Evolutionary conservation across 805 yeast species (phyloP).

Genomic region (Wickerhamiella musiphila): DNA sequence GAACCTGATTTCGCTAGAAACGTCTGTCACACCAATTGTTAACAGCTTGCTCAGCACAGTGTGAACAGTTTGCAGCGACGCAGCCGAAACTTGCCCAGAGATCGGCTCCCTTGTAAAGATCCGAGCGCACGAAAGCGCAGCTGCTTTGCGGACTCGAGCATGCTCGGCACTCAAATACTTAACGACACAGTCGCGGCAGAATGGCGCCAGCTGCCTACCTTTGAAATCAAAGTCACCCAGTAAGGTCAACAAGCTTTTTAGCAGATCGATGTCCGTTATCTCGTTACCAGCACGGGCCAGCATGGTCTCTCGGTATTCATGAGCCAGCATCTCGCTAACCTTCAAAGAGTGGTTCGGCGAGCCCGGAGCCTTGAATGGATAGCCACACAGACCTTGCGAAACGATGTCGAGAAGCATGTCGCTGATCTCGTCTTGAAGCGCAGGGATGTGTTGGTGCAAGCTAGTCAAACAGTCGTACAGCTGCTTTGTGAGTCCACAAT

Average conservation of each 20-base stretch:
- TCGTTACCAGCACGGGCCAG: conserved; percentile 48
- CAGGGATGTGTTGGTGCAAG: conserved; percentile 58
- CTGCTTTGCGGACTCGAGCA: conserved; percentile 63
- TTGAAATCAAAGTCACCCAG: conserved; percentile 58
- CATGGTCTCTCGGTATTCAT: conserved; percentile 60
- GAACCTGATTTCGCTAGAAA: conserved; percentile 66
- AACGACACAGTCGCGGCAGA: conserved; percentile 72
- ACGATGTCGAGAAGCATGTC: conserved; percentile 52
- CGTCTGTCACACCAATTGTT: conserved; percentile 75
- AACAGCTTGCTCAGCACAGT: conserved; percentile 69
- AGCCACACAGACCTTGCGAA: conserved; percentile 65
- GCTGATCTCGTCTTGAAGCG: conserved; percentile 56
- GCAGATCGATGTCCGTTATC: conserved; percentile 30
- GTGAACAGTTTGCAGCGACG: conserved; percentile 66
- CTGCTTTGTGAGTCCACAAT: conserved; percentile 69
- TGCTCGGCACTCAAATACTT: conserved; percentile 67
- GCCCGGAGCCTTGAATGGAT: conserved; percentile 68
- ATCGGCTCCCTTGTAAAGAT: conserved; percentile 66
- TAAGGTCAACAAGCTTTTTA: conserved; percentile 66
- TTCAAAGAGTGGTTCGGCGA: conserved; percentile 44
- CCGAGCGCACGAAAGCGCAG: conserved; percentile 68
- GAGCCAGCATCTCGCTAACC: conserved; percentile 30
- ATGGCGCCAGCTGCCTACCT: conserved; percentile 64
- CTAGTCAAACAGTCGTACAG: conserved; percentile 60
- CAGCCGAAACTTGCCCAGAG: conserved; percentile 64